Base-by-base conservation (phyloP, 163 green algal species). In the Scenedesmus sp. region DNA sequence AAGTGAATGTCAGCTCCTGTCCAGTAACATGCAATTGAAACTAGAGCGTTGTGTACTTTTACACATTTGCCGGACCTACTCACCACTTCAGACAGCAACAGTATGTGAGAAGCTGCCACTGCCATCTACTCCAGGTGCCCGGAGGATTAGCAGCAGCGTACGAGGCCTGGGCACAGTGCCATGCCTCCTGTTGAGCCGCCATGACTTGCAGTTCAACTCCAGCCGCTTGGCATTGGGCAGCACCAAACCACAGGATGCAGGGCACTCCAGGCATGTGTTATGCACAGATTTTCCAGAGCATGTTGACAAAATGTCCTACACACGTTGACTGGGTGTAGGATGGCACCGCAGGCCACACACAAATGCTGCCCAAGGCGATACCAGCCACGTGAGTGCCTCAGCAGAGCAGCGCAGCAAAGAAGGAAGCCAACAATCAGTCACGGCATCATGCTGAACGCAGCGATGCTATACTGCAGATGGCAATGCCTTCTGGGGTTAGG, bases 291-390 rank as follows among this genome's bases (percentile, higher is more conserved):
- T 7, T 30, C 53, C 7, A 6, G 51, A 22, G 13, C 51, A 61
- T 61, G 1, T 2, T 26, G 22, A n/a, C 24, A 72, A 13, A 35
- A 37, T 35, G 12, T 13, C 12, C 49, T 13, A 26, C 76, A 12
- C 49, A 94, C 93, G 83, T 95, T 95, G 70, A 95, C 91, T 10
- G 91, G 82, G 87, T 95, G 93, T 13, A 95, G 83, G 22, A 89
- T 93, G 20, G 92, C 93, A 22, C 56, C 85, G 16, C 78, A 81
- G 0, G 93, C 93, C 12, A 95, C 91, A 56, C 93, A 73, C 94
- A 89, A 30, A 91, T 85, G 22, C 65, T 49, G 70, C 93, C 94
- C 10, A 92, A 37, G 3, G 92, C 92, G 2, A 89, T 94, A 20
- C 89, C 93, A 86, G 92, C 40, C 1, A 85, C 73, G 61, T 92